phyloP scores from a whole-genome alignment of 2,329 filamentous ascomycete species.

The Neoarthrinium moseri region DNA sequence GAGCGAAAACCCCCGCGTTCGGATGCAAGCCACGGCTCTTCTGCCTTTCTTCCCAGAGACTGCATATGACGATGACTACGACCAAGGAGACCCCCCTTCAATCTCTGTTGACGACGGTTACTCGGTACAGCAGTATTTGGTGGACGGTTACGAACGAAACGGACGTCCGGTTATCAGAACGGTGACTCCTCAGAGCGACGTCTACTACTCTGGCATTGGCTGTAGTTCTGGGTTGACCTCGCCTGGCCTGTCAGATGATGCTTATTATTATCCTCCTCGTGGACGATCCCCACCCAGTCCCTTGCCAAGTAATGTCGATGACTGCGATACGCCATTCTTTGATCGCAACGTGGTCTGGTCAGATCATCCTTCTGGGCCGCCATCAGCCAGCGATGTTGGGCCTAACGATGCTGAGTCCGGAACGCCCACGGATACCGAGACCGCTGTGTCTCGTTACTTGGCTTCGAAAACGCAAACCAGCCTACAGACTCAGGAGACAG shows the following conservation, averaged over 20 bases:
- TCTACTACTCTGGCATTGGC: slow-evolving; percentile 38
- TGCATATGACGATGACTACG: slow-evolving; percentile 21
- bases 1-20: slow-evolving; percentile 67
- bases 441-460: not conserved
- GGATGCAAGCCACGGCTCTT: slow-evolving; percentile 72
- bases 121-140: slow-evolving; percentile 36
- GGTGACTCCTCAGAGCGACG: slow-evolving; percentile 40
- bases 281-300: slow-evolving; percentile 56
- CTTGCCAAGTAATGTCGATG: slow-evolving; percentile 41
- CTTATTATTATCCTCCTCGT: slow-evolving; percentile 44
- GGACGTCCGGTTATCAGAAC: slow-evolving; percentile 36
- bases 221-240: slow-evolving; percentile 30
- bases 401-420: slow-evolving; percentile 18
- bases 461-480: no score
- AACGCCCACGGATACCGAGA: slow-evolving; percentile 16
- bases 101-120: slow-evolving; percentile 40
- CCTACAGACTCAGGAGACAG: no score
- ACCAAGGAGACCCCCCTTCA: slow-evolving; percentile 26
- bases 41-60: slow-evolving; percentile 63
- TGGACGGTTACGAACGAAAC: slow-evolving; percentile 32
- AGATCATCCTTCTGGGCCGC: slow-evolving; percentile 11
- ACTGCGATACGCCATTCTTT: slow-evolving; percentile 26
- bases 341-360: slow-evolving; percentile 20
- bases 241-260: slow-evolving; percentile 36
- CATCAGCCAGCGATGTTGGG: slow-evolving; percentile 15